Base-by-base conservation (phyloP, 2,329 filamentous ascomycete genomes). In the Colletotrichum tofieldiae region DNA sequence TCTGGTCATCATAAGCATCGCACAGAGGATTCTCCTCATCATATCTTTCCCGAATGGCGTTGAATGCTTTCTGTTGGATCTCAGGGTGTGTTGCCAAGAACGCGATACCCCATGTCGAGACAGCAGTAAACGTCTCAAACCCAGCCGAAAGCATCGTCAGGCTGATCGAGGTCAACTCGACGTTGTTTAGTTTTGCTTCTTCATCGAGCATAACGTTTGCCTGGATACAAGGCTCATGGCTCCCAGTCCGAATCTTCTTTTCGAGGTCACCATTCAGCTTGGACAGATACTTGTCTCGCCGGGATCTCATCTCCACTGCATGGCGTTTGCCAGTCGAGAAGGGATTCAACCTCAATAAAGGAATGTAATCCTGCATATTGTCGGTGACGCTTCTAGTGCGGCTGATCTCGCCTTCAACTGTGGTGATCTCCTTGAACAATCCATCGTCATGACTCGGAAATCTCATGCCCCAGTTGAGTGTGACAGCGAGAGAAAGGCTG, bases 1-100 rank as follows among this genome's bases (percentile, higher is more conserved):
- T 94, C 77, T 95, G 93, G 78, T 95, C 93, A 89, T 78, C 0
- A 94, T 86, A 72, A 93, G 94, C 75, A 86, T 89, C 75, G 92
- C 89, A 92, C 93, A 96, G n/a, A 1, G 93, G 92, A 68, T 94
- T 92, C 56, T 91, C 90, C 72, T 93, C 82, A 0, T 93, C 93
- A 76, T 95, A 94, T 0, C 90, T 89, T 54, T 84, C 83, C 79
- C 84, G 85, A 47, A 78, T 77, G 1, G 75, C 75, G 8, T 74
- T 72, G 14, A 76, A 78, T 0, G 77, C 78, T 55, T 76, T 79
- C 23, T 77, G 69, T 61, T 79, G 78, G 5, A 79, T 75, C 45
- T 78, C 77, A 7, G 71, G 78, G 3, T 76, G 77, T 43, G 78
- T 75, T 1, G 78, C 78, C 8, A 80, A 74, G 4, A 78, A 68